These are phyloP conservation scores for Sugiyamaella marilandica DNA, from an alignment of 805 yeast genomes.

Conservation along the genomic window DNA sequence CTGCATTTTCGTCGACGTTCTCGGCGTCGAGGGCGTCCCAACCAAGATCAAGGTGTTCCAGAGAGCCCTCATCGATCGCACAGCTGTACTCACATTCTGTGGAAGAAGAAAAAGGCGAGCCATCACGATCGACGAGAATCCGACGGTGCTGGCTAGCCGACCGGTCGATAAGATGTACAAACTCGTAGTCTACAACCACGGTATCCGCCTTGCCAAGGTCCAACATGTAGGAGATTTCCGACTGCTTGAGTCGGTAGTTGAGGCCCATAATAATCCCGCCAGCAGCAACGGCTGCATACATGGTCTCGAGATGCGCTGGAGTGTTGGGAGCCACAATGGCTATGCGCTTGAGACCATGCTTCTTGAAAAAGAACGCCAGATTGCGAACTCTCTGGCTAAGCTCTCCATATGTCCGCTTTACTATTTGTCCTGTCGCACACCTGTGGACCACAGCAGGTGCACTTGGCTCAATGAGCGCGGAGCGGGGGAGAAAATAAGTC, in stretches of 20 bases:
- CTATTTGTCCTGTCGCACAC: constrained; percentile 19
- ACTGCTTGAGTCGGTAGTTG: constrained; percentile 31
- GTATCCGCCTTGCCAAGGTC: constrained; percentile 30
- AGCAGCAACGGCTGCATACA: constrained; percentile 32
- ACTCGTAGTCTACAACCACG: constrained; percentile 29
- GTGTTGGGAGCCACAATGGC: constrained; percentile 34
- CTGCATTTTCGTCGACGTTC: constrained; percentile 21
- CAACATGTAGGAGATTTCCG: constrained; percentile 30
- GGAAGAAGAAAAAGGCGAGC: background rate
- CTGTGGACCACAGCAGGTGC: constrained; percentile 32
- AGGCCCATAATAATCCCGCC: constrained; percentile 33
- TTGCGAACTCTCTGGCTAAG: constrained; percentile 28
- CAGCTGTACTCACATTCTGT: constrained; percentile 16
- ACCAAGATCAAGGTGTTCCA: constrained; percentile 8
- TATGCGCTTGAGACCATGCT: constrained; percentile 22
- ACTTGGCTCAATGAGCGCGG: constrained; percentile 34
- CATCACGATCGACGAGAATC: constrained; percentile 21
- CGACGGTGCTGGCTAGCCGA: constrained; percentile 2
- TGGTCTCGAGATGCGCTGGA: constrained; percentile 34
- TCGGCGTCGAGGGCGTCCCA: constrained; percentile 24
- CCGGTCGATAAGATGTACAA: constrained; percentile 20
- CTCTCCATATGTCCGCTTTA: constrained; percentile 26
- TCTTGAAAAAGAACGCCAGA: constrained; percentile 30
- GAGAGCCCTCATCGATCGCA: constrained; percentile 19
- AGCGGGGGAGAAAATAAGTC: constrained; percentile 32